Percentiles rank a stretch among this genome's conserved stretches.
Conservation (phyloP, 2,329 filamentous ascomycete genomes). For the Aspergillus vadensis region DNA sequence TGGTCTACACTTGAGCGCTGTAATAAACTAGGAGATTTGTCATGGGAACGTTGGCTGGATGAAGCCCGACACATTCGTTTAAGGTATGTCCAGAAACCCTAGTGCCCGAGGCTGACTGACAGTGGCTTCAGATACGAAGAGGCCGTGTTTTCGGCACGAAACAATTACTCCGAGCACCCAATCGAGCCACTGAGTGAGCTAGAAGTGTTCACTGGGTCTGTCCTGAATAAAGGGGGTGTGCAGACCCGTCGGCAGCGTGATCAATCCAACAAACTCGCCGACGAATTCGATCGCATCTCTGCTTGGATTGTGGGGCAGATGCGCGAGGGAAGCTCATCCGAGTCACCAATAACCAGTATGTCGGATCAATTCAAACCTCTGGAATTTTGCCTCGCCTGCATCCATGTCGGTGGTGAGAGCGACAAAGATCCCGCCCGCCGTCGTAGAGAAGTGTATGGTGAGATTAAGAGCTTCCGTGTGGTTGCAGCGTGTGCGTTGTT, state of each 20-base stretch:
- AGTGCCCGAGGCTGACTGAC: neutral
- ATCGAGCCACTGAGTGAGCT: constrained; percentile 50
- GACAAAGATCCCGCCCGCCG: neutral
- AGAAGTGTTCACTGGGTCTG: constrained; percentile 61
- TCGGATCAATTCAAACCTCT: constrained; percentile 10
- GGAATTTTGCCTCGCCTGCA: constrained; percentile 21
- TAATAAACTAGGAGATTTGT: constrained; percentile 4
- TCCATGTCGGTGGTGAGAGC: constrained; percentile 14
- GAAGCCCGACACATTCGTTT: constrained; percentile 19
- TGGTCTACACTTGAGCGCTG: constrained; percentile 9
- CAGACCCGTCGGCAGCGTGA: constrained; percentile 45
- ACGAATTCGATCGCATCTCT: constrained; percentile 40
- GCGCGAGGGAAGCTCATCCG: constrained; percentile 1
- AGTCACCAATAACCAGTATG: constrained; percentile 7
- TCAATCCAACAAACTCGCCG: constrained; percentile 45
- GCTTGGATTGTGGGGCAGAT: constrained; percentile 20
- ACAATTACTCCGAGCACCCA: constrained; percentile 46
- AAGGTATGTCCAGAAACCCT: neutral
- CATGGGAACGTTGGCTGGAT: constrained; percentile 17
- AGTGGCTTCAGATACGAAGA: constrained; percentile 53
- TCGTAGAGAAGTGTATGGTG: constrained; percentile 5
- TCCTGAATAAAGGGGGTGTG: constrained; percentile 53
- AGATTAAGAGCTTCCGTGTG: constrained; percentile 20
- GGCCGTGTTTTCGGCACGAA: constrained; percentile 52
- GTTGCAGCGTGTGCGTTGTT: constrained; percentile 22